Conservation (phyloP, 164 flowering plant species). For the Dillenia turbinata region DNA sequence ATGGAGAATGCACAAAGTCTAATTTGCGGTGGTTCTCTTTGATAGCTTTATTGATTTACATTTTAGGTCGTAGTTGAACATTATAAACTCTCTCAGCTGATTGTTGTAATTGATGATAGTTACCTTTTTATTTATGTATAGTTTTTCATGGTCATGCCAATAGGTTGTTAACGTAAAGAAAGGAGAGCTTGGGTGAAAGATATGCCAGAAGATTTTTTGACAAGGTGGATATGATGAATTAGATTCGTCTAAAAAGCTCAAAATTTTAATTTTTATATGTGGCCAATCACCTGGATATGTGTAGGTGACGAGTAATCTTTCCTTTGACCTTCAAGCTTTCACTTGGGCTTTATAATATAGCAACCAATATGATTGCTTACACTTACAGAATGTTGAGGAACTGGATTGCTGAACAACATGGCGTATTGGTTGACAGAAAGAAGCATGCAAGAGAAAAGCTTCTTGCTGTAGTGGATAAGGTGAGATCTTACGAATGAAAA, state of each 20-base stretch:
- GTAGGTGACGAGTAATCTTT: slow-evolving; percentile 37
- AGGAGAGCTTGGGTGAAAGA: slow-evolving; percentile 56
- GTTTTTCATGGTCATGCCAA: not conserved
- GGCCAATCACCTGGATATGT: slow-evolving; percentile 67
- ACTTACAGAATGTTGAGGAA: slow-evolving; percentile 48
- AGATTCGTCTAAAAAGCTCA: slow-evolving; percentile 56
- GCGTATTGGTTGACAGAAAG: slow-evolving; percentile 28
- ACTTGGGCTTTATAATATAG: not conserved
- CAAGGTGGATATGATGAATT: slow-evolving; percentile 45
- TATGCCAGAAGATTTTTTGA: slow-evolving; percentile 20
- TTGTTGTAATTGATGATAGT: too few relatives aligned
- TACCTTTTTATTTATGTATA: not conserved
- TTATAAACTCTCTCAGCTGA: too few relatives aligned
- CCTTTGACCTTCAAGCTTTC: not conserved
- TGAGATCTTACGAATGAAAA: slow-evolving; percentile 8
- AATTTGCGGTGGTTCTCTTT: too few relatives aligned
- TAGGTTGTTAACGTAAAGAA: slow-evolving; percentile 62
- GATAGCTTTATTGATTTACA: too few relatives aligned
- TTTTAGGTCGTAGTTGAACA: too few relatives aligned
- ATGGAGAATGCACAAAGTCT: too few relatives aligned
- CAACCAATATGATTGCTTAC: not conserved
- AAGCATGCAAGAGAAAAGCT: slow-evolving; percentile 56
- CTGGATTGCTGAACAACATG: slow-evolving; percentile 62
- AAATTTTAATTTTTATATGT: slow-evolving; percentile 59
- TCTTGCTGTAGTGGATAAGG: slow-evolving; percentile 66